phyloP scores from a whole-genome alignment of 2,329 filamentous ascomycete species.

The Berkeleyomyces basicola region DNA sequence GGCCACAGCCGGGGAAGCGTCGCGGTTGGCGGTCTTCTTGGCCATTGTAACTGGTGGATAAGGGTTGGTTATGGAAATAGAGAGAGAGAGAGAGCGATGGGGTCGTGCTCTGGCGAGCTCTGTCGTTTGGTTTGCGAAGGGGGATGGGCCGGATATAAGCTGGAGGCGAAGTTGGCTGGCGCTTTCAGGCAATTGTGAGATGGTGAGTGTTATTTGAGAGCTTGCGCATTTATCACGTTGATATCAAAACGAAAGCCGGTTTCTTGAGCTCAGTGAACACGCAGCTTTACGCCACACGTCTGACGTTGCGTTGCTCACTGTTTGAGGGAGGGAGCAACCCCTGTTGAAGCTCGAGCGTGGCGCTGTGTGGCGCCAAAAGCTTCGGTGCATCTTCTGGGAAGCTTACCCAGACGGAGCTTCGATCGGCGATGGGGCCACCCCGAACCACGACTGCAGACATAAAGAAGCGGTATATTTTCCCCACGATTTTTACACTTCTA shows the following conservation, averaged over 20 bases:
- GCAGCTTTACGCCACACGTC: conserved; percentile 14
- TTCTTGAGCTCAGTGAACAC: conserved; percentile 12
- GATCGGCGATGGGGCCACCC: not conserved
- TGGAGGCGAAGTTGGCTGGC: not conserved
- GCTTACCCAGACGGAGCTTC: not conserved
- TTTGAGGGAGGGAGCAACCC: not conserved
- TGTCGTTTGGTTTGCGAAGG: not conserved
- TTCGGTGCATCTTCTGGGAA: not conserved
- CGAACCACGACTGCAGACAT: too few species aligned
- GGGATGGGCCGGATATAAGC: not conserved
- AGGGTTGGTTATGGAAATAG: conserved; percentile 15
- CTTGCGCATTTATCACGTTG: not conserved
- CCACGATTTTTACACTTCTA: too few species aligned
- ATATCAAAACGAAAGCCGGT: not conserved
- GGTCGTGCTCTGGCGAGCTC: not conserved
- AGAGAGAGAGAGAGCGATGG: conserved; percentile 14
- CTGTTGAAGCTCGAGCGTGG: not conserved
- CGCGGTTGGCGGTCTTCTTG: conserved; percentile 11
- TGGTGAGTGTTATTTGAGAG: not conserved
- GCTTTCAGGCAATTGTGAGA: not conserved
- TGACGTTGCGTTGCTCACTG: conserved; percentile 8
- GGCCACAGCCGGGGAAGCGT: conserved; percentile 16
- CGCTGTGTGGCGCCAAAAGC: conserved; percentile 1
- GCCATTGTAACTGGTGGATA: conserved; percentile 7
- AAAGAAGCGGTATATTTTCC: too few species aligned